Conservation (phyloP, 208 protist species). For the Porcisia hertigi region DNA sequence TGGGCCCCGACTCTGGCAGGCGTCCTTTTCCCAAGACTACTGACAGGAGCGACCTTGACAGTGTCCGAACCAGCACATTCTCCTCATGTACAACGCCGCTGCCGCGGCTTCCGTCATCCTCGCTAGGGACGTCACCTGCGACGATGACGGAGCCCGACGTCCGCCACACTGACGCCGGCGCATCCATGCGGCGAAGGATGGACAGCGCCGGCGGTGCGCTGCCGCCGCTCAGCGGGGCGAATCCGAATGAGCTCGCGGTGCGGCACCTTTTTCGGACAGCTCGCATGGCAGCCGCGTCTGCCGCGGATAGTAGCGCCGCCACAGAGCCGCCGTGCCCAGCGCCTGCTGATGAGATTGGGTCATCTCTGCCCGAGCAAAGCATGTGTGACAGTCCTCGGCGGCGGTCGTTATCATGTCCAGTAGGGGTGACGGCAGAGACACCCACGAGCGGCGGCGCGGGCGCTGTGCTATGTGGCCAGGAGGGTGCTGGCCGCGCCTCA, state of each 20-base stretch:
- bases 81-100: neutral
- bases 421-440: neutral
- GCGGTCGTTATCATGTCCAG: neutral
- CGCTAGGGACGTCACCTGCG: neutral
- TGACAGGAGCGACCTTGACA: neutral
- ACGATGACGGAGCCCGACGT: neutral
- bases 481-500: neutral
- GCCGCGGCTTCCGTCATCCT: neutral
- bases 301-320: neutral
- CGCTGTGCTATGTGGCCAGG: neutral
- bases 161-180: neutral
- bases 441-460: neutral
- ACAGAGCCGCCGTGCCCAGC: neutral
- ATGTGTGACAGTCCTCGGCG: neutral
- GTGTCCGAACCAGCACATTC: neutral
- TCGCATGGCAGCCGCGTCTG: neutral
- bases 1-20: neutral
- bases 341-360: neutral
- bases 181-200: neutral
- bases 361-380: neutral
- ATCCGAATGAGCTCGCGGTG: slow-evolving; percentile 30
- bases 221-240: neutral
- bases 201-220: neutral
- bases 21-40: neutral
- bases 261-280: slow-evolving; percentile 18